Conservation (phyloP, 169 alveolate species). For the Plasmodium cynomolgi region DNA sequence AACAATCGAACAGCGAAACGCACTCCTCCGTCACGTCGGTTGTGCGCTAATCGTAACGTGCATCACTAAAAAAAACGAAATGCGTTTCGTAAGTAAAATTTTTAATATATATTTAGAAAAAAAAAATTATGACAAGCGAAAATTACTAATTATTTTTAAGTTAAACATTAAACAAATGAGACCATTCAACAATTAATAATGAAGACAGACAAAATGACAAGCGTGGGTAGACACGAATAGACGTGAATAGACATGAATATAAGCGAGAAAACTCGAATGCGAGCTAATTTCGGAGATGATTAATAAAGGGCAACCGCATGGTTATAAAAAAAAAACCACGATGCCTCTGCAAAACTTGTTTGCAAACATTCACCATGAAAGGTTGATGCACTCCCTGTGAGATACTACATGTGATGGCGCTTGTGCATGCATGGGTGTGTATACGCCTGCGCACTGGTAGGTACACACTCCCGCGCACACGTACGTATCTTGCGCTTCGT, state of each 20-base stretch:
- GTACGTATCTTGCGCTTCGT: neutral
- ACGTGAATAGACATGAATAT: neutral
- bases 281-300: neutral
- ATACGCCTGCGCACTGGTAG: neutral
- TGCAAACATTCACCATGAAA: neutral
- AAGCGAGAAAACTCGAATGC: neutral
- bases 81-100: neutral
- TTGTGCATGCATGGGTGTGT: neutral
- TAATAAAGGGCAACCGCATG: neutral
- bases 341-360: neutral
- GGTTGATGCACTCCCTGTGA: neutral
- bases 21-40: neutral
- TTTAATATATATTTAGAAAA: conserved; percentile 5
- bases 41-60: neutral
- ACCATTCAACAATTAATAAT: conserved; percentile 21
- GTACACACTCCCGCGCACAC: neutral
- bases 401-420: neutral
- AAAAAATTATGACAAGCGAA: neutral
- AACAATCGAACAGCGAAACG: neutral
- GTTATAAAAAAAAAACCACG: neutral
- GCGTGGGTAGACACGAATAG: neutral
- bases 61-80: conserved; percentile 12
- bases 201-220: neutral
- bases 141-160: conserved; percentile 2
- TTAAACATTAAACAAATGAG: conserved; percentile 2